Conservation (phyloP, 1,284 basidiomycete genomes). For the Neolentinus lepideus region DNA sequence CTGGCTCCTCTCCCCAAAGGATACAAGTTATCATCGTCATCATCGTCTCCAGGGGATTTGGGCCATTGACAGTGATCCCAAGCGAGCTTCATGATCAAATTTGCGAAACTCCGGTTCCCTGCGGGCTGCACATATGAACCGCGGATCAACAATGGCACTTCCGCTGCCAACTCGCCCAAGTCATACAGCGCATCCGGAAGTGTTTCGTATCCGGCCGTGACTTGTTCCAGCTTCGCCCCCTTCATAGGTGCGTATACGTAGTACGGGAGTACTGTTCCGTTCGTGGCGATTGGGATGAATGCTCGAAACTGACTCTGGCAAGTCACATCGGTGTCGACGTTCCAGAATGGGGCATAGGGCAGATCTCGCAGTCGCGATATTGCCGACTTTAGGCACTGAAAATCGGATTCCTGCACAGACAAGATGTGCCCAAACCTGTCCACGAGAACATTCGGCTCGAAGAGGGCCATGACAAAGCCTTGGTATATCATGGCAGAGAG, state of each 20-base stretch:
- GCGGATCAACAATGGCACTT: no score
- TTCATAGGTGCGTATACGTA: background rate
- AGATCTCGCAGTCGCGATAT: background rate
- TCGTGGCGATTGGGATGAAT: background rate
- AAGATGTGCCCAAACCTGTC: background rate
- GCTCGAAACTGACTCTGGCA: background rate
- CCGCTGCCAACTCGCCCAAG: background rate
- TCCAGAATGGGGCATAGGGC: background rate
- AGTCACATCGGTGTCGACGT: background rate
- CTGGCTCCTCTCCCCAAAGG: no score
- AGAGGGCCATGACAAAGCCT: background rate
- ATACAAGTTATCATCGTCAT: no score
- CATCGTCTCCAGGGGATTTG: no score
- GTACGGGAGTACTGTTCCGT: background rate
- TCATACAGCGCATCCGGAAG: background rate
- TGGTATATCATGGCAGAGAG: background rate
- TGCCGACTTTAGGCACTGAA: background rate
- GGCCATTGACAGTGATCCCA: no score
- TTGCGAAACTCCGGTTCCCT: no score
- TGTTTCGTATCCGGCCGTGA: background rate
- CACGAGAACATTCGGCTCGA: background rate
- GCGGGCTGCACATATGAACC: no score
- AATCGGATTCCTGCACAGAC: background rate
- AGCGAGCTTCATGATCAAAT: no score
- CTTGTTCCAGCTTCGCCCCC: background rate